Base-by-base conservation (phyloP, 2,329 filamentous ascomycete genomes). In the Rhinocladiella mackenziei region DNA sequence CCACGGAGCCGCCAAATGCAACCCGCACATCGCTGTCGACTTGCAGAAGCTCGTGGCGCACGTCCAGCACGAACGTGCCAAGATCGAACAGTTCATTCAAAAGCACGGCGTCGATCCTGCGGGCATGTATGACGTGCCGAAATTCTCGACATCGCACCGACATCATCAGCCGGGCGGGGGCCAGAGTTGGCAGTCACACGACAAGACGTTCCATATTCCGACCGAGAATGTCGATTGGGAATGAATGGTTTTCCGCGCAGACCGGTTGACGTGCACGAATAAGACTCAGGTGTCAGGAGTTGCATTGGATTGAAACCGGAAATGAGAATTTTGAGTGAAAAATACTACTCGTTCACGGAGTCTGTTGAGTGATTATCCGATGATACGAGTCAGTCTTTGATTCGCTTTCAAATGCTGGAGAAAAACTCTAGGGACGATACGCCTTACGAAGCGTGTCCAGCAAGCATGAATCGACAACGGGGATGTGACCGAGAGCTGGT, bases 61-160 rank as follows among this genome's bases (percentile, higher is more conserved):
- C 13, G 26, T 40, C 14, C 36, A 36, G 36, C 43, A 45, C 19
- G 36, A 40, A 40, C 15, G 30, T 15, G 37, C 15, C 22, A 40
- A 45, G 15, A 30, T 40, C 7, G 43, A 45, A 29, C 42, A 45
- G 10, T 45, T 45, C 19, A 45, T 45, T 13, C 3, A 31, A 9
- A 29, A 40, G 22, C 23, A 45, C 19, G 42, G 42, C n/a, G 35
- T 38, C 14, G 42, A 44, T 32, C 42, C 42, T 3, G 29, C 19
- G n/a, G 42, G 42, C 1, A 39, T 23, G 25, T 44, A 20, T 13
- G 14, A 13, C 15, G 11, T n/a, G 5, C 32, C 32, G 4, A 35
- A 22, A 13, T 11, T 35, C 32, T 6, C 4, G 1, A 22, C 4
- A 11, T 3, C 17, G 1, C 18, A 22, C 4, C 17, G 31, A 6